Conservation (phyloP, 2,329 filamentous ascomycete genomes). For the Aspergillus alliaceus region DNA sequence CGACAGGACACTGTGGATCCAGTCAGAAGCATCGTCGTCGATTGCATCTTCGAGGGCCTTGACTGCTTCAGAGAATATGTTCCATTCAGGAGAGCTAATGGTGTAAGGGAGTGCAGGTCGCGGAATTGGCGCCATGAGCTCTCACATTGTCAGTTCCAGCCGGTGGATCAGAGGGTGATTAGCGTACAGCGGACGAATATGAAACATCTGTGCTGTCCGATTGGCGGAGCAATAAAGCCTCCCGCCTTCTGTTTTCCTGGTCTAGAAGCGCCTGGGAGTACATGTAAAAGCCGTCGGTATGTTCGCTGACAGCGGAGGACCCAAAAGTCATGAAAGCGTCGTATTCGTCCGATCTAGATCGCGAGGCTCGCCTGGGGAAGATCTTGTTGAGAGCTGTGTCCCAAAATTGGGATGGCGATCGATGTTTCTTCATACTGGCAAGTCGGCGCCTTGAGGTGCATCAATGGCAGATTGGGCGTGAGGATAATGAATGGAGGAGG, state of each 20-base stretch:
- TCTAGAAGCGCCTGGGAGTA: slow-evolving; percentile 22
- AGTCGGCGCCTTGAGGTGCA: neutral
- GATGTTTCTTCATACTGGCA: slow-evolving; percentile 8
- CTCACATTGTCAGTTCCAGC: neutral
- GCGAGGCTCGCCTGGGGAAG: slow-evolving; percentile 14
- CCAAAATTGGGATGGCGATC: slow-evolving; percentile 18
- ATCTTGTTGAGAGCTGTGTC: slow-evolving; percentile 16
- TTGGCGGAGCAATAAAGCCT: slow-evolving; percentile 5
- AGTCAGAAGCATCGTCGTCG: slow-evolving; percentile 21
- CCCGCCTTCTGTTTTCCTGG: slow-evolving; percentile 5
- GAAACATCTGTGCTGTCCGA: slow-evolving; percentile 20
- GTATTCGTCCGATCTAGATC: neutral
- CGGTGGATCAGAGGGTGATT: neutral
- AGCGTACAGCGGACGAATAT: slow-evolving; percentile 22
- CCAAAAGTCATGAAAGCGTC: slow-evolving; percentile 1
- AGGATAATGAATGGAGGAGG: neutral
- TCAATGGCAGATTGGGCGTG: neutral
- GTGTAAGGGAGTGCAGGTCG: slow-evolving; percentile 29
- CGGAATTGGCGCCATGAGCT: slow-evolving; percentile 19
- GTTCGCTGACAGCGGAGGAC: slow-evolving; percentile 12
- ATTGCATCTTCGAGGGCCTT: slow-evolving; percentile 17
- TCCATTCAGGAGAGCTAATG: slow-evolving; percentile 33
- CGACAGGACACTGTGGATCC: slow-evolving; percentile 27
- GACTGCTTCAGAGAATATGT: slow-evolving; percentile 11
- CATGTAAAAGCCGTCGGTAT: slow-evolving; percentile 22